A percentile compares a stretch with the other conserved stretches of the same genome.
Evolutionary conservation across 257 asterid genomes (phyloP).

Genomic region (Haberlea rhodopensis): DNA sequence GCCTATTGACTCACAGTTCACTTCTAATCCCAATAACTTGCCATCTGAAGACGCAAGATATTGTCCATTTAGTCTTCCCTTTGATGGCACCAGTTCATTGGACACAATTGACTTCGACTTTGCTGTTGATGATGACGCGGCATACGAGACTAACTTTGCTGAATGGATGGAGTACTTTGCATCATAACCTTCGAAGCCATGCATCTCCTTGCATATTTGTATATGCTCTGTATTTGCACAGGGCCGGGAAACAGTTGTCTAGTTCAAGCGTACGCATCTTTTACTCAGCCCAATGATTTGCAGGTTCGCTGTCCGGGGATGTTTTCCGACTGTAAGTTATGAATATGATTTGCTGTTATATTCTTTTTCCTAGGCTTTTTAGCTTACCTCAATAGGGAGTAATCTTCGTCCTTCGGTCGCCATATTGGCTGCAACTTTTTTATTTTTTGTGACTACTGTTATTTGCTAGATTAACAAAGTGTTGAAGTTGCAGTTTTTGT

Average conservation of each 20-base stretch:
- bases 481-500: too few species aligned
- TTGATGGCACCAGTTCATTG: constrained; percentile 16
- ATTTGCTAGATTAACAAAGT: not conserved
- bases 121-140: not conserved
- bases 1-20: constrained; percentile 26
- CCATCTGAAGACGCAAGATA: constrained; percentile 11
- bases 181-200: not conserved
- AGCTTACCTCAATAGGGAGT: not conserved
- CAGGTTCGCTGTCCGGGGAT: not conserved
- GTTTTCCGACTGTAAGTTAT: not conserved
- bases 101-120: not conserved
- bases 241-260: not conserved
- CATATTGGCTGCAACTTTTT: too few species aligned
- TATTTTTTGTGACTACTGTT: not conserved
- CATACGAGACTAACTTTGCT: not conserved
- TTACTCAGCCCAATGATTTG: not conserved
- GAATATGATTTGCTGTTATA: too few species aligned
- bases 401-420: not conserved
- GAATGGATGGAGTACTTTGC: not conserved
- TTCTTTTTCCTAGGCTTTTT: not conserved
- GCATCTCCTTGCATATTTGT: not conserved
- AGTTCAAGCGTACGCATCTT: not conserved
- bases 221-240: not conserved
- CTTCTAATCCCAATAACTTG: constrained; percentile 24
- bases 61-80: constrained; percentile 15